Evolutionary conservation across 495 filamentous ascomycete genomes (phyloP).

Genomic region (Trichocladium antarcticum): DNA sequence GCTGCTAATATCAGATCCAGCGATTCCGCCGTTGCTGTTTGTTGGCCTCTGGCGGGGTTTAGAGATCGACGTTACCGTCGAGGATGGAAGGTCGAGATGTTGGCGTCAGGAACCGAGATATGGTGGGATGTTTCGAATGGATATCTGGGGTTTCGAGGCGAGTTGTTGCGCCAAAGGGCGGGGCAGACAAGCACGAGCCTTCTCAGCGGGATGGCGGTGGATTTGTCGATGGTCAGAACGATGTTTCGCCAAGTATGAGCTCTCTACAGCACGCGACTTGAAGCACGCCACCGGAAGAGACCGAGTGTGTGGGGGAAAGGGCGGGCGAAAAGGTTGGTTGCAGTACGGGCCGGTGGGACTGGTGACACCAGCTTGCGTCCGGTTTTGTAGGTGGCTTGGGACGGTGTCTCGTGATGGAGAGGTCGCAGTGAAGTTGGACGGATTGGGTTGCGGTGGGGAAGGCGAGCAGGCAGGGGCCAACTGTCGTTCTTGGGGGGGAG

Average conservation of each 20-base stretch:
- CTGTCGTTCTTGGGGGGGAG: not conserved
- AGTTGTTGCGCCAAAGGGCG: too few species aligned
- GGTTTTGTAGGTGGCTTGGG: not conserved
- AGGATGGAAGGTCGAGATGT: not conserved
- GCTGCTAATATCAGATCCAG: not conserved
- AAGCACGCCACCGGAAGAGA: constrained; percentile 4
- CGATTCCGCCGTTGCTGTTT: not conserved
- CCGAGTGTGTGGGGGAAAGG: not conserved
- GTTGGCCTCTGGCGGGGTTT: not conserved
- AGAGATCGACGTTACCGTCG: not conserved
- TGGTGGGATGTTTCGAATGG: too few species aligned
- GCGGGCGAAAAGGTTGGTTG: not conserved
- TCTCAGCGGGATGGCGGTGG: too few species aligned
- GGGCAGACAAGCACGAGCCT: too few species aligned
- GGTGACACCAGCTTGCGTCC: not conserved
- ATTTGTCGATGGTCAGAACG: too few species aligned
- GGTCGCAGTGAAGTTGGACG: too few species aligned
- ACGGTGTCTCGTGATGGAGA: not conserved
- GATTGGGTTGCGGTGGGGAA: not conserved
- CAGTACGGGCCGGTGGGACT: not conserved
- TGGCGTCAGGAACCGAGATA: not conserved
- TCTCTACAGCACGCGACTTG: not conserved
- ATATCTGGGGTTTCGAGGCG: too few species aligned
- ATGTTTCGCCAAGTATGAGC: too few species aligned
- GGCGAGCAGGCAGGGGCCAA: not conserved